A percentile compares a stretch with the other conserved stretches of the same genome.
Conservation (phyloP, 1,284 basidiomycete species). For the Megacollybia platyphylla region DNA sequence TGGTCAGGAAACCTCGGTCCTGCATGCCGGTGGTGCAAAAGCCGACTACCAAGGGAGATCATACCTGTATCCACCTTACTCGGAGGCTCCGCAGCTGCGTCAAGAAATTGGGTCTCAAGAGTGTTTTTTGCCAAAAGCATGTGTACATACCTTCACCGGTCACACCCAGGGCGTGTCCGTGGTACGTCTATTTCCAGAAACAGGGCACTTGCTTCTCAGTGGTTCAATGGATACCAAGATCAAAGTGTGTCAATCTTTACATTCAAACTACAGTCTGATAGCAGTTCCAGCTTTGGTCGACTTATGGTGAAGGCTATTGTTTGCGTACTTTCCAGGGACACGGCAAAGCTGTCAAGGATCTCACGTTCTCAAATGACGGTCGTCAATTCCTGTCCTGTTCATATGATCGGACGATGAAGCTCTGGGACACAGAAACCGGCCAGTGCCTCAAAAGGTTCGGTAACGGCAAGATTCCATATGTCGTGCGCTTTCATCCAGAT, state of each 20-base stretch:
- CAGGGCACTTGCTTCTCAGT: slow-evolving; percentile 87
- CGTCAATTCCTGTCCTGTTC: slow-evolving; percentile 83
- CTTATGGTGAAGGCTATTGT: slow-evolving; percentile 95
- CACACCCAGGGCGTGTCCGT: slow-evolving; percentile 96
- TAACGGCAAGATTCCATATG: slow-evolving; percentile 94
- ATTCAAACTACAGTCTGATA: slow-evolving; percentile 5
- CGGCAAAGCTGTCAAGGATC: slow-evolving; percentile 91
- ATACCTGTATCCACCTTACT: slow-evolving; percentile 89
- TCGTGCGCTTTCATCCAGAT: slow-evolving; percentile 91
- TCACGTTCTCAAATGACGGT: slow-evolving; percentile 91
- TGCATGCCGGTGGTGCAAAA: slow-evolving; percentile 89
- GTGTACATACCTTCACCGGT: slow-evolving; percentile 96
- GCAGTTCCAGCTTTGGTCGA: slow-evolving; percentile 79
- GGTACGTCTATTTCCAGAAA: slow-evolving; percentile 84
- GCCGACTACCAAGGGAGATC: slow-evolving; percentile 97
- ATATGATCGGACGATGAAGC: slow-evolving; percentile 95
- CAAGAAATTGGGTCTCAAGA: slow-evolving; percentile 80
- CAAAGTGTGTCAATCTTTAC: slow-evolving; percentile 50
- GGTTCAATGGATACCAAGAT: slow-evolving; percentile 98
- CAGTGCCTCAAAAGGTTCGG: slow-evolving; percentile 93
- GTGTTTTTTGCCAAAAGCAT: slow-evolving; percentile 88
- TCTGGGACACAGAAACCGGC: slow-evolving; percentile 99
- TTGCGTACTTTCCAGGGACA: slow-evolving; percentile 97
- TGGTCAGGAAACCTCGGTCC: slow-evolving; percentile 85
- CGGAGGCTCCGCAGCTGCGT: slow-evolving; percentile 70